Conservation (phyloP, 768 basidiomycete species). For the Lactarius vividus region DNA sequence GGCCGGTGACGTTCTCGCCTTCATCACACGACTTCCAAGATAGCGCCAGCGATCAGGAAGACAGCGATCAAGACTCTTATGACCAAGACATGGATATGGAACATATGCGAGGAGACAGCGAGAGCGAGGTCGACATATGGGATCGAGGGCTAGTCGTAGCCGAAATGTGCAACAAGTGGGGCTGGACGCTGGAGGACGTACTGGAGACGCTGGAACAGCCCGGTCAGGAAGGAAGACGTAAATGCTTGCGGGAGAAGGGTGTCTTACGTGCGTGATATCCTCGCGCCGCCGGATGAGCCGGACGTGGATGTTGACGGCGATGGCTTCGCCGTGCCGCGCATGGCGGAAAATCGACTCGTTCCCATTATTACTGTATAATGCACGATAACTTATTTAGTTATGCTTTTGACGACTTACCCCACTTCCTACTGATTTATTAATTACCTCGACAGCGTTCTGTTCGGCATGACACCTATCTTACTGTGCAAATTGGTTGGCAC, state of each 20-base stretch:
- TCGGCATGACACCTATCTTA: neutral
- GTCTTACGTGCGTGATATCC: slow-evolving; percentile 25
- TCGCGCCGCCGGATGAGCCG: slow-evolving; percentile 14
- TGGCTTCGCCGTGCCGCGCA: slow-evolving; percentile 24
- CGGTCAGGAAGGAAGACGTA: slow-evolving; percentile 25
- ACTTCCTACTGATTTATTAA: slow-evolving; percentile 9
- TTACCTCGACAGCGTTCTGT: neutral
- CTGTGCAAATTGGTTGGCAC: slow-evolving; percentile 11
- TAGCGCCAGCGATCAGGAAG: slow-evolving; percentile 22
- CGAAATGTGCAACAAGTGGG: slow-evolving; percentile 25
- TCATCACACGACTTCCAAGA: slow-evolving; percentile 23
- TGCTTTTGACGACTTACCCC: slow-evolving; percentile 13
- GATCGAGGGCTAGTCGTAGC: slow-evolving; percentile 24
- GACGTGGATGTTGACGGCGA: slow-evolving; percentile 18
- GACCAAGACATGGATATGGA: slow-evolving; percentile 25
- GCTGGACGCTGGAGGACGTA: slow-evolving; percentile 26
- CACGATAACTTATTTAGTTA: slow-evolving; percentile 25
- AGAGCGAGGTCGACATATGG: slow-evolving; percentile 19
- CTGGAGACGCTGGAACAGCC: slow-evolving; percentile 26
- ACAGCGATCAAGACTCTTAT: slow-evolving; percentile 25
- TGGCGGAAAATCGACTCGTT: slow-evolving; percentile 27
- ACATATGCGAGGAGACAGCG: slow-evolving; percentile 20
- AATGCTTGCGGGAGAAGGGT: slow-evolving; percentile 25
- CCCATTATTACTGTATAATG: slow-evolving; percentile 12
- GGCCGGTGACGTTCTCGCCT: slow-evolving; percentile 15